Base-by-base conservation (phyloP, 257 asterid species). In the Forsythia suspensa region DNA sequence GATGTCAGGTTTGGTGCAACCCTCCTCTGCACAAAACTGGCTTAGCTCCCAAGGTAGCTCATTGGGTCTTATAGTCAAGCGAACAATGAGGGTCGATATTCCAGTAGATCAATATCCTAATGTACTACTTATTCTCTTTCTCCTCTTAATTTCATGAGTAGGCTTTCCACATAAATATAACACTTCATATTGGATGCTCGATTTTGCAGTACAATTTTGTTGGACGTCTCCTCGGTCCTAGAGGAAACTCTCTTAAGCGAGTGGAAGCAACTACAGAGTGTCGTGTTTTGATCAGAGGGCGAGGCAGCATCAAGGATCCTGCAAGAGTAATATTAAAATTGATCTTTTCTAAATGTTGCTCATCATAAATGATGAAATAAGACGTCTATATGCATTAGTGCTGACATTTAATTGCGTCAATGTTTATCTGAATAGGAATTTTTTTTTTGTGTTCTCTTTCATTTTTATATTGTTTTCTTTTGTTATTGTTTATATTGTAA, bases 261-360 rank as follows among this genome's bases (percentile, higher is more conserved):
- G 98, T 96, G 72, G 99, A 96, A 90, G 94, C 91, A 81, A 91
- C 83, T 78, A 94, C 99, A 70, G 99, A 92, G 16, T 96, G 99
- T 75, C 99, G 99, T 72, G 98, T 96, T 81, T 85, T 96, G 77
- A 94, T 96, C 75, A 85, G 99, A 86, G 99, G 99, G 39, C 93
- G 98, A 42, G 99, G 99, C 79, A 96, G 99, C 86, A 94, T 96
- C 84, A 96, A 94, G 92, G 99, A 96, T 87, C 99, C 97, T 6
- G 37, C 82, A 20, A 91, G 92, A 97, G 99, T 96, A 89, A 81
- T 79, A 79, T 55, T 44, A 4, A 55, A 51, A 34, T 67, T 48
- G 40, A 36, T 75, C 8, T 73, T 79, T 13, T 5, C 40, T 48
- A 24, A 44, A 15, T 57, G 51, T 57, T 72, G 38, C 70, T 51